Conservation (phyloP, 176 grass and related monocot species). For the bread wheat (Triticum aestivum) region DNA sequence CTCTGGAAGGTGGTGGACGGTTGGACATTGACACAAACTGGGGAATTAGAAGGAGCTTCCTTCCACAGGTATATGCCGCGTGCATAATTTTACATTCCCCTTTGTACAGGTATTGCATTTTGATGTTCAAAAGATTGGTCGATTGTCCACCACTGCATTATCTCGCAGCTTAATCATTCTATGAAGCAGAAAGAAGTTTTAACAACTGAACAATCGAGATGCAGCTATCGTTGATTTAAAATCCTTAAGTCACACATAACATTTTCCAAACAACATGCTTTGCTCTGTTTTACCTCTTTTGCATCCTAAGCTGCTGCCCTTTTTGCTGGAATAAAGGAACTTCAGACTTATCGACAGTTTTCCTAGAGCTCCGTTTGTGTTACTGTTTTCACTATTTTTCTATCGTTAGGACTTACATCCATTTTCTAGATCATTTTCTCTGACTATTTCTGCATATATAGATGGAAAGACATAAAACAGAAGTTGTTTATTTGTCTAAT, state of each 20-base stretch:
- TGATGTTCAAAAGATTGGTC: neutral
- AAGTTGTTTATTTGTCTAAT: neutral
- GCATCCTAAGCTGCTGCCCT: neutral
- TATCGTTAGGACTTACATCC: neutral
- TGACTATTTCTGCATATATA: neutral
- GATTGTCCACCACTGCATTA: neutral
- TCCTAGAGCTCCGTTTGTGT: neutral
- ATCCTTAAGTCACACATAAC: neutral
- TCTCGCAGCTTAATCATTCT: neutral
- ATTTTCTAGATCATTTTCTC: neutral
- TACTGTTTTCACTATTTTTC: neutral
- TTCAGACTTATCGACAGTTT: neutral
- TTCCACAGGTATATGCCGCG: slow-evolving; percentile 68
- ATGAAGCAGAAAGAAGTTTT: neutral
- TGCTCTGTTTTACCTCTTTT: neutral
- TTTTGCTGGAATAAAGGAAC: neutral
- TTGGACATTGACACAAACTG: slow-evolving; percentile 60
- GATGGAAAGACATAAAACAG: neutral
- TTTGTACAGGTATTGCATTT: neutral
- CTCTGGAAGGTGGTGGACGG: slow-evolving; percentile 56
- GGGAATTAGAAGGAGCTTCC: slow-evolving; percentile 67
- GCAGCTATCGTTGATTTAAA: neutral
- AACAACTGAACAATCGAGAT: neutral
- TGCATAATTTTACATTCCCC: neutral
- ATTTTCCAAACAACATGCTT: neutral